Conservation (phyloP, 2,329 filamentous ascomycete genomes). For the Bipolaris gigantea region DNA sequence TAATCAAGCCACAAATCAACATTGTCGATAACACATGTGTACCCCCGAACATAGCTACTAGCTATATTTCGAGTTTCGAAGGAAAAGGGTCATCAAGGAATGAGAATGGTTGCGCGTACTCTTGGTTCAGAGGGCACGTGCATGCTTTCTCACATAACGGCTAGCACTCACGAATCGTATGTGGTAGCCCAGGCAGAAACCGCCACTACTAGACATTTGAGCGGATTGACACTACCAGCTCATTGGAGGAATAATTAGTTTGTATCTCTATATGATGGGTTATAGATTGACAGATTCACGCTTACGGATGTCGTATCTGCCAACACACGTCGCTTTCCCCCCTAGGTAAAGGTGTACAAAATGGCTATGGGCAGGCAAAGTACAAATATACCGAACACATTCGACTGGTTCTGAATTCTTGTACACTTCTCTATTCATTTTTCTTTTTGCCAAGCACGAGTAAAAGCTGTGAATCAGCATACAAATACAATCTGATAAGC, state of each 20-base stretch:
- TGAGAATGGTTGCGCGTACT: background rate
- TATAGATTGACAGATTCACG: no score
- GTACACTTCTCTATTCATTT: background rate
- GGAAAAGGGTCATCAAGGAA: background rate
- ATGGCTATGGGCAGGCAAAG: no score
- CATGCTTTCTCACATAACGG: background rate
- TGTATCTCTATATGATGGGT: no score
- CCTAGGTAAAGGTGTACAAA: no score
- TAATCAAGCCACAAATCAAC: background rate
- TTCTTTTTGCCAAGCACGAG: background rate
- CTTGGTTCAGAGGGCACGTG: background rate
- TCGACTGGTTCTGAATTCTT: no score
- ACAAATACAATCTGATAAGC: conserved; percentile 17
- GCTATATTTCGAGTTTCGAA: background rate
- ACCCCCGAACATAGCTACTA: background rate
- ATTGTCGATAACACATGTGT: background rate
- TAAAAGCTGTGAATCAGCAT: background rate
- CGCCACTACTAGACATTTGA: no score
- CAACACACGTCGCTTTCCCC: no score
- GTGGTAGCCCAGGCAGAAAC: no score
- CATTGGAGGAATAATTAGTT: no score
- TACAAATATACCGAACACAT: no score
- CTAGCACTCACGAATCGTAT: background rate
- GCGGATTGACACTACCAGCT: no score
- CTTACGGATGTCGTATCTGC: no score